phyloP scores from a whole-genome alignment of 1,139 yeast species.

The Suhomyces bokatorum region DNA sequence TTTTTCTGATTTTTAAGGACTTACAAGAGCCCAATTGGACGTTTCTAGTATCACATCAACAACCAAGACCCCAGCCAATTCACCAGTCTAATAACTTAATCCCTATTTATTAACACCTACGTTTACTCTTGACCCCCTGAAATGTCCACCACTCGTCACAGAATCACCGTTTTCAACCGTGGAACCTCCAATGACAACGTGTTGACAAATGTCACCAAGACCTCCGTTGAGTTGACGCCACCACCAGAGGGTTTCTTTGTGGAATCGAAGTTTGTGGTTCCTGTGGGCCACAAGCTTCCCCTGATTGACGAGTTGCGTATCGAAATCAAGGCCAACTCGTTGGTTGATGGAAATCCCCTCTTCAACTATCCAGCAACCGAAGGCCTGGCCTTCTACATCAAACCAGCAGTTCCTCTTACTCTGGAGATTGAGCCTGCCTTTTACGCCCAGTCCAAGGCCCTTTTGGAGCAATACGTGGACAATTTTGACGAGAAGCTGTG shows the following conservation, averaged over 20 bases:
- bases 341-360: constrained; percentile 13
- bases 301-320: constrained; percentile 25
- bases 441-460: constrained; percentile 21
- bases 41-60: too few relatives aligned
- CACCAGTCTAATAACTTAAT: too few relatives aligned
- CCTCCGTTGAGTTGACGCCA: constrained; percentile 1
- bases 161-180: constrained; percentile 38
- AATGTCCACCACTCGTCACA: constrained; percentile 25
- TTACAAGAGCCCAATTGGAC: too few relatives aligned
- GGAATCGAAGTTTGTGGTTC: constrained; percentile 23
- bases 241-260: constrained; percentile 19
- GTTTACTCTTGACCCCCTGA: too few relatives aligned
- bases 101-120: too few relatives aligned
- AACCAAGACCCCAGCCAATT: too few relatives aligned
- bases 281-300: constrained; percentile 6
- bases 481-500: not conserved
- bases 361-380: constrained; percentile 27
- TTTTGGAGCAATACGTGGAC: constrained; percentile 15
- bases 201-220: constrained; percentile 15
- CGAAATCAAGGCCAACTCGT: constrained; percentile 19
- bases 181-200: constrained; percentile 27
- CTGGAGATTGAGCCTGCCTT: constrained; percentile 21
- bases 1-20: too few relatives aligned
- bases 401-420: constrained; percentile 20
- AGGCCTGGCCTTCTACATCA: constrained; percentile 31